Evolutionary conservation across 1,284 basidiomycete species (phyloP).

Genomic region (Apiotrichum sp.): DNA sequence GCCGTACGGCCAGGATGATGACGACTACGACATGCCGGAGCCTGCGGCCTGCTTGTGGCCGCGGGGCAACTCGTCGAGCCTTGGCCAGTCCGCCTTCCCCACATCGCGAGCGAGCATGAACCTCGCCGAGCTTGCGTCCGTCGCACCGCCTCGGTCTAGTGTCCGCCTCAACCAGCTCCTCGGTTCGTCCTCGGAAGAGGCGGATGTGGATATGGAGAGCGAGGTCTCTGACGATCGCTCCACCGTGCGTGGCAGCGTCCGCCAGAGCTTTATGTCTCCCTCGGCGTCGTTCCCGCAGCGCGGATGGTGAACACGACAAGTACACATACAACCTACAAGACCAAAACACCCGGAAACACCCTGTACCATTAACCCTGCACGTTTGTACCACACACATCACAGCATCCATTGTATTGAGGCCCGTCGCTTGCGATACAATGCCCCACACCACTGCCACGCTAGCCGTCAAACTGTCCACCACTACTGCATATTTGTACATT

Average conservation of each 20-base stretch:
- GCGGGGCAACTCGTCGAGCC: neutral
- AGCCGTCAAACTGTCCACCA: too few relatives aligned
- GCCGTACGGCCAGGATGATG: neutral
- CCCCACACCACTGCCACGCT: too few relatives aligned
- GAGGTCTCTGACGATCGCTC: slow-evolving; percentile 14
- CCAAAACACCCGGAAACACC: neutral
- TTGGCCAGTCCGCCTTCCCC: neutral
- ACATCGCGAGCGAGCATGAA: slow-evolving; percentile 4
- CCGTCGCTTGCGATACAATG: too few relatives aligned
- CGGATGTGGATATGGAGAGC: slow-evolving; percentile 14
- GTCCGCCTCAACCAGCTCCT: slow-evolving; percentile 37
- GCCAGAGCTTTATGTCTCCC: slow-evolving; percentile 6
- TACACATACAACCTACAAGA: neutral
- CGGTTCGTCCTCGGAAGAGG: slow-evolving; percentile 19
- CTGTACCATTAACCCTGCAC: neutral
- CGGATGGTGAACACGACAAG: slow-evolving; percentile 7
- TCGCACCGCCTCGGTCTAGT: slow-evolving; percentile 29
- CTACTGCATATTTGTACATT: too few relatives aligned
- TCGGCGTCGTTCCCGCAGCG: slow-evolving; percentile 10
- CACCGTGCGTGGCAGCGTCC: slow-evolving; percentile 11
- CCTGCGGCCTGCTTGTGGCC: slow-evolving; percentile 10
- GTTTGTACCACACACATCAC: neutral
- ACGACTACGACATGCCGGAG: slow-evolving; percentile 9
- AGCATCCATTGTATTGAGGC: neutral
- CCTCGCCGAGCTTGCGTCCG: slow-evolving; percentile 1